A percentile compares a stretch with the other conserved stretches of the same genome.
phyloP scores from a whole-genome alignment of 208 protist species.

The Crithidia brevicula region DNA sequence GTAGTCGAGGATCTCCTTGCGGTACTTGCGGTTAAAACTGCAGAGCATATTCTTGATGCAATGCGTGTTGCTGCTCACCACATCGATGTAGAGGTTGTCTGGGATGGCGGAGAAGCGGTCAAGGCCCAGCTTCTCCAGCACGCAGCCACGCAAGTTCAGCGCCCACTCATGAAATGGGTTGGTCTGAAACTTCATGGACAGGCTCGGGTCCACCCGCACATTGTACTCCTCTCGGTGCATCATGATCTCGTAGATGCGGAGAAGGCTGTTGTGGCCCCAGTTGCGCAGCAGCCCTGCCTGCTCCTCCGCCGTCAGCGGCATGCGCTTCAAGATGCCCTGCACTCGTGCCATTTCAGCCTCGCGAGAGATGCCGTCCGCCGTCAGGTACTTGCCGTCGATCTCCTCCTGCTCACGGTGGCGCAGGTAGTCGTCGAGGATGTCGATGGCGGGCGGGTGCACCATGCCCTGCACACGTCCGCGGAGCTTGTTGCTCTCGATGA shows the following conservation, averaged over 20 bases:
- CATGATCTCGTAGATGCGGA: constrained; percentile 88
- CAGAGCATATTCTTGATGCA: constrained; percentile 90
- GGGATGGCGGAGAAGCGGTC: constrained; percentile 55
- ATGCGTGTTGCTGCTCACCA: constrained; percentile 93
- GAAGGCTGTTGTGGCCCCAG: constrained; percentile 67
- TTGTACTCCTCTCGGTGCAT: constrained; percentile 93
- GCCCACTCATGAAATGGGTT: constrained; percentile 90
- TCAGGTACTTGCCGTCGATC: constrained; percentile 27
- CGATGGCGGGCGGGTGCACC: constrained; percentile 83
- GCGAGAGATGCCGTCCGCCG: constrained; percentile 18
- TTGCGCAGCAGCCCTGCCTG: constrained; percentile 70
- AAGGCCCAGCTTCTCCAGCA: constrained; percentile 74
- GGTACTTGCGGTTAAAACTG: constrained; percentile 79
- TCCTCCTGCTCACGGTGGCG: constrained; percentile 57
- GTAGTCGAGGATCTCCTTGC: constrained; percentile 62
- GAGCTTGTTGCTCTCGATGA: constrained; percentile 91
- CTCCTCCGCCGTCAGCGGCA: constrained; percentile 72
- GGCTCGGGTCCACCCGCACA: constrained; percentile 82
- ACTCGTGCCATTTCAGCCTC: constrained; percentile 60
- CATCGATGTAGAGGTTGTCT: constrained; percentile 79
- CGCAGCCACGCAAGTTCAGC: constrained; percentile 73
- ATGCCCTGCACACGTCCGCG: constrained; percentile 81
- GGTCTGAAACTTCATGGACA: constrained; percentile 79
- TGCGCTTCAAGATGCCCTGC: constrained; percentile 53
- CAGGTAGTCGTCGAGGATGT: constrained; percentile 81